These are phyloP conservation scores for Sugiyamaella paludigena DNA, from an alignment of 1,139 yeast genomes.

Conservation along the genomic window DNA sequence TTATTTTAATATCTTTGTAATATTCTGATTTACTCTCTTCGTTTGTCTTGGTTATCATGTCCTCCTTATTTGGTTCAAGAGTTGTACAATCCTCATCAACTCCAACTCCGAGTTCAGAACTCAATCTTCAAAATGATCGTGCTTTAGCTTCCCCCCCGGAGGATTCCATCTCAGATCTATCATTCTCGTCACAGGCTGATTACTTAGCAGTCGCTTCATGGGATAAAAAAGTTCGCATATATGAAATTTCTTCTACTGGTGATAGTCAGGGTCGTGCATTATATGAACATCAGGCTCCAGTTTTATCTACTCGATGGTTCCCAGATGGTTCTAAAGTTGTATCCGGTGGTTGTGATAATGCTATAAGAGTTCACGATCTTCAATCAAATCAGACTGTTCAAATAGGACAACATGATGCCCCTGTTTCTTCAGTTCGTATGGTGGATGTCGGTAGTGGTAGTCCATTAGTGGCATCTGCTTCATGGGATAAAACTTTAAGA, in stretches of 20 bases:
- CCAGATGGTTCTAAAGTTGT: constrained; percentile 82
- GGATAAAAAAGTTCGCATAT: constrained; percentile 93
- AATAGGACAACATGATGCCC: constrained; percentile 81
- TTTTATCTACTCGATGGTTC: constrained; percentile 77
- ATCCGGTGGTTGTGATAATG: constrained; percentile 92
- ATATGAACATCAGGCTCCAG: constrained; percentile 90
- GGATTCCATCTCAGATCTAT: constrained; percentile 82
- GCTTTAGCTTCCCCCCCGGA: constrained; percentile 84
- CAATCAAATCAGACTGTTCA: constrained; percentile 79
- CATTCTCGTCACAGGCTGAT: constrained; percentile 93
- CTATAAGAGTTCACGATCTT: constrained; percentile 79
- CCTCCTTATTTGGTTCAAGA: constrained; percentile 4
- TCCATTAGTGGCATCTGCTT: constrained; percentile 85
- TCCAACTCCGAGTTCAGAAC: constrained; percentile 42
- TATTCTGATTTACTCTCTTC: too few species aligned
- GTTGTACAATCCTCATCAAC: not conserved
- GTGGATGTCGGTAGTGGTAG: constrained; percentile 65
- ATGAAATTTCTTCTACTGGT: constrained; percentile 71
- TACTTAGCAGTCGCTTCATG: constrained; percentile 79
- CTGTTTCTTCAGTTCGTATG: constrained; percentile 71
- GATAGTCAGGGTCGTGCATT: constrained; percentile 80
- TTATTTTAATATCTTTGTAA: too few species aligned
- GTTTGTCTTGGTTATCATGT: not conserved
- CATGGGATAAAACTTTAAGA: constrained; percentile 93
- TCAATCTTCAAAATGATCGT: constrained; percentile 72